These are phyloP conservation scores for Macaranga tanarius DNA, from an alignment of 441 rosid species.

Conservation along the genomic window DNA sequence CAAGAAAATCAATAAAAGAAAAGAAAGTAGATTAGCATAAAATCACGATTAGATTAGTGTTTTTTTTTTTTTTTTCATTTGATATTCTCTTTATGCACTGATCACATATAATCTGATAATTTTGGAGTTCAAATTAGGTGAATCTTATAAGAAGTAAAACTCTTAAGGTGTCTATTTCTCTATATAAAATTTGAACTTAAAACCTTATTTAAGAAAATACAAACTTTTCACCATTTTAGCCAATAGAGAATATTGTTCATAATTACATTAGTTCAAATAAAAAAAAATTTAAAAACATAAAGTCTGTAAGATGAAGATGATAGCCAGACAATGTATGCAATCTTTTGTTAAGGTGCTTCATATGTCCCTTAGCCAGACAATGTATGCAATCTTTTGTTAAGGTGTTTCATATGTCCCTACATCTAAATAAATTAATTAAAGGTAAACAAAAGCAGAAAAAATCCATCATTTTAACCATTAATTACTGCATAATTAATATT, in stretches of 20 bases:
- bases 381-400: neutral
- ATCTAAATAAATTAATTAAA: neutral
- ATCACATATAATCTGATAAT: neutral
- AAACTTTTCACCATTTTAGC: too few species aligned
- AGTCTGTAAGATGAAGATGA: too few species aligned
- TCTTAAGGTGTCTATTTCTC: too few species aligned
- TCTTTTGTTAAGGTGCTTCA: too few species aligned
- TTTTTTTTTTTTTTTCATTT: accelerated
- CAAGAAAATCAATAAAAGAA: neutral
- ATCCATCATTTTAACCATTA: neutral
- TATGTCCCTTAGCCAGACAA: too few species aligned
- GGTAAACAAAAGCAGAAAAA: neutral
- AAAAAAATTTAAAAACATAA: too few species aligned
- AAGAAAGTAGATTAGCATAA: neutral
- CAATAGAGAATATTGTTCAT: neutral
- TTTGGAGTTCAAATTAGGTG: too few species aligned
- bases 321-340: neutral
- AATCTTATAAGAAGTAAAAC: too few species aligned
- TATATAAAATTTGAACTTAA: too few species aligned
- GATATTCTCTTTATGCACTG: neutral
- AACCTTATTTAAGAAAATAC: too few species aligned
- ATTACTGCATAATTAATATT: neutral
- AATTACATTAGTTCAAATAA: neutral
- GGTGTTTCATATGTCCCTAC: slow-evolving; percentile 1
- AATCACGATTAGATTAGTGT: neutral